Percentiles rank a stretch among this genome's conserved stretches.
phyloP scores from a whole-genome alignment of 1,284 basidiomycete genomes.

The Stereum hirsutum region DNA sequence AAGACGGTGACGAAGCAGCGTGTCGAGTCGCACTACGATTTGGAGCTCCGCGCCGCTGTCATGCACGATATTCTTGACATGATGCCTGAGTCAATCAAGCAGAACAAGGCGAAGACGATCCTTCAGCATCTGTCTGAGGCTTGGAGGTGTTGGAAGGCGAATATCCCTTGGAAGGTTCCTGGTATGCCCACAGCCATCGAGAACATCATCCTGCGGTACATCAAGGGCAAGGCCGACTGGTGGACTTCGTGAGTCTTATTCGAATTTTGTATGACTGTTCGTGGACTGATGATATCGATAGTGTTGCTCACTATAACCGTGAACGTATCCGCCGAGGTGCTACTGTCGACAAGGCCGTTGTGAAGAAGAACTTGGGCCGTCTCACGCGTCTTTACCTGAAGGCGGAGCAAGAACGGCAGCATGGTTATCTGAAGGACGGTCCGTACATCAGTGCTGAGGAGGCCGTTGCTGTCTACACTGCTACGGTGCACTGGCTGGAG shows the following conservation, averaged over 20 bases:
- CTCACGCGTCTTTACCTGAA: conserved; percentile 91
- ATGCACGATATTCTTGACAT: conserved; percentile 99
- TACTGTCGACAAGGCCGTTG: conserved; percentile 98
- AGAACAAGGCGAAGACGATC: conserved; percentile 99
- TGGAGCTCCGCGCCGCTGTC: conserved; percentile 95
- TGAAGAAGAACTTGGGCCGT: conserved; percentile 91
- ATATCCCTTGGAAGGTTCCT: conserved; percentile 96
- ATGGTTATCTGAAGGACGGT: conserved; percentile 95
- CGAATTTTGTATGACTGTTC: conserved; percentile 13
- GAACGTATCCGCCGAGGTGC: conserved; percentile 94
- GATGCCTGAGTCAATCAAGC: conserved; percentile 99
- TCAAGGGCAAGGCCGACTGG: conserved; percentile 99
- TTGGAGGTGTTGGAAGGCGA: conserved; percentile 99
- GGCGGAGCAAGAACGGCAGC: conserved; percentile 95
- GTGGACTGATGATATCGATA: conserved; percentile 15
- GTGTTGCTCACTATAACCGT: conserved; percentile 88
- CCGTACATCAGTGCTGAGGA: conserved; percentile 97
- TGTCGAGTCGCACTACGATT: conserved; percentile 97
- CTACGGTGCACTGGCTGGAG: conserved; percentile 96
- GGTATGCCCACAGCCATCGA: conserved; percentile 98
- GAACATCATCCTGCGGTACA: conserved; percentile 98
- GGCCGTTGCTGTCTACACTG: conserved; percentile 94
- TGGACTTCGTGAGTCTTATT: conserved; percentile 78
- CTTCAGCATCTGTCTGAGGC: conserved; percentile 96
- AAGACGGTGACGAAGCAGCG: conserved; percentile 99